Base-by-base conservation (phyloP, 2,329 filamentous ascomycete genomes). In the Harringtonia lauricola region DNA sequence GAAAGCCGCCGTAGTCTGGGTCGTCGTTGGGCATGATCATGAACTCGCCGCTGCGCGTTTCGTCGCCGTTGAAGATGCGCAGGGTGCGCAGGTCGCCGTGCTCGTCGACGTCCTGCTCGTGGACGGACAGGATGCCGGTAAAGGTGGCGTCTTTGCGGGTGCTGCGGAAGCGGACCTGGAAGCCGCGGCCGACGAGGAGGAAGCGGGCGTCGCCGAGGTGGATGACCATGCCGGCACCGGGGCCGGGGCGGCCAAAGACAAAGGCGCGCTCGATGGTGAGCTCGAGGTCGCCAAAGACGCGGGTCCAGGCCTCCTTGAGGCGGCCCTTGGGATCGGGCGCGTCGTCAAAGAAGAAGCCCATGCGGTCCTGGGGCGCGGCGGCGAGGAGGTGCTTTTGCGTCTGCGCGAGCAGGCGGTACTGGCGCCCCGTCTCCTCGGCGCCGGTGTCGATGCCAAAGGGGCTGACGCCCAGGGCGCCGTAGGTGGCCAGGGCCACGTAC, bases 11-110 rank as follows among this genome's bases (percentile, higher is more conserved):
- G 52, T 76, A 76, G 47, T 76, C 71, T 0, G 71, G 71, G 29
- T 73, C 62, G 29, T 74, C 68, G 45, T 67, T 72, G 1, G 70
- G 74, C 74, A 78, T 78, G 49, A 75, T 70, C 17, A 64, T 52
- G 39, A 68, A 44, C 38, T 58, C 57, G 2, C 72, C 71, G 49
- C 59, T 60, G 35, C 63, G 54, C 1, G 63, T 66, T 54, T 67
- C 64, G 43, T 66, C 64, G 9, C 64, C 64, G 30, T 66, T 65
- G 4, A 66, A 31, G 14, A 50, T 19, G 7, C 45, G 42, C 26
- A 44, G 39, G 13, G 42, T 47, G 13, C 21, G 33, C 30, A 47
- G 36, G 13, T 29, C 10, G 18, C 42, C 42, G 9, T 33, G 10
- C 8, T 15, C n/a, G 8, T 30, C 39, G 8, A 39, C 35, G 22